Conservation (phyloP, 2,329 filamentous ascomycete species). For the Aureobasidium mangrovei region DNA sequence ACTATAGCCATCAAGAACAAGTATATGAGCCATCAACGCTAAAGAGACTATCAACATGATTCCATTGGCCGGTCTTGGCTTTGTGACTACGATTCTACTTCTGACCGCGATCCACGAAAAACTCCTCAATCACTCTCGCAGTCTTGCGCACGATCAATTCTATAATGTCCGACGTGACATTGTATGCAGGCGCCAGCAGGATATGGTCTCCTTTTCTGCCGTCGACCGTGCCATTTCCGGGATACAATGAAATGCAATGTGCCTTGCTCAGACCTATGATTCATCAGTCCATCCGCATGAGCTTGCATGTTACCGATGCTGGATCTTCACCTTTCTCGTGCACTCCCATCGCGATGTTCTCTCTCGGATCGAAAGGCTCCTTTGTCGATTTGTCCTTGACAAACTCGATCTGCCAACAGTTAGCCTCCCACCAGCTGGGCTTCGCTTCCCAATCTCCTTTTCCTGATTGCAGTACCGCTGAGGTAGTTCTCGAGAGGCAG, state of each 20-base stretch:
- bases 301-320: not conserved
- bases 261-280: constrained; percentile 31
- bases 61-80: too few species aligned
- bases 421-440: not conserved
- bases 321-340: constrained; percentile 40
- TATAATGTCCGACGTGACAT: constrained; percentile 49
- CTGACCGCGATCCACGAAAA: constrained; percentile 24
- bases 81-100: too few species aligned
- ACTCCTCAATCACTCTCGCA: constrained; percentile 44
- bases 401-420: constrained; percentile 44
- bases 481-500: not conserved
- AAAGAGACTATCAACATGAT: too few species aligned
- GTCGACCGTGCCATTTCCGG: constrained; percentile 53
- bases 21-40: too few species aligned
- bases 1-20: too few species aligned
- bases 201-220: constrained; percentile 57
- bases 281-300: constrained; percentile 10
- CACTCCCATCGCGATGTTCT: constrained; percentile 40
- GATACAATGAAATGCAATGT: constrained; percentile 53
- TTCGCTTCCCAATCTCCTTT: constrained; percentile 14
- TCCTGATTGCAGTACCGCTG: too few species aligned
- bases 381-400: constrained; percentile 48
- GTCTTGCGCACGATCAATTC: constrained; percentile 46
- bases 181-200: constrained; percentile 61
- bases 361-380: constrained; percentile 41